These are phyloP conservation scores for Huiozyma naganishii DNA, from an alignment of 805 yeast genomes.

Conservation along the genomic window DNA sequence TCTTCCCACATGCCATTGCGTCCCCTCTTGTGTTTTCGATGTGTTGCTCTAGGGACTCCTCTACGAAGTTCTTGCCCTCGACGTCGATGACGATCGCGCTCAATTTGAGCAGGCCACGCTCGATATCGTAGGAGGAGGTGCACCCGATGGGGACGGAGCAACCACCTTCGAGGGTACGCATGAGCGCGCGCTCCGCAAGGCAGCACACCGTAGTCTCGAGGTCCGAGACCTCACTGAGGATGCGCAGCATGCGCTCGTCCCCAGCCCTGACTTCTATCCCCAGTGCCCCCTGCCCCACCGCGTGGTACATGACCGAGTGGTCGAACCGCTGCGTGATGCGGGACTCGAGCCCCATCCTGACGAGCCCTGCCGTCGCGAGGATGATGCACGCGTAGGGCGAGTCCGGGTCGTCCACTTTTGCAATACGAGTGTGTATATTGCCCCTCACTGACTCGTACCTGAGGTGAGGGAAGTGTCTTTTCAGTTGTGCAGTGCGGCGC, in stretches of 20 bases:
- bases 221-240: conserved; percentile 59
- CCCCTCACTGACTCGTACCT: conserved; percentile 82
- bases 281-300: conserved; percentile 98
- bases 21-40: conserved; percentile 40
- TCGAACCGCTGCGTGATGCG: conserved; percentile 67
- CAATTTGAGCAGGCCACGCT: conserved; percentile 38
- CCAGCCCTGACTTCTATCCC: conserved; percentile 79
- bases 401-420: conserved; percentile 65
- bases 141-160: conserved; percentile 98
- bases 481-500: conserved; percentile 84
- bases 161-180: conserved; percentile 91
- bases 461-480: conserved; percentile 66
- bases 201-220: conserved; percentile 61
- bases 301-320: conserved; percentile 78
- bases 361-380: conserved; percentile 86
- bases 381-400: conserved; percentile 62
- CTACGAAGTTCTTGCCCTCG: conserved; percentile 66
- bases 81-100: conserved; percentile 74
- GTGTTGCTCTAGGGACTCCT: conserved; percentile 30
- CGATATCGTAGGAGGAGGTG: conserved; percentile 42
- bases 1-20: conserved; percentile 59
- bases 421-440: conserved; percentile 64
- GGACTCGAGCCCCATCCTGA: conserved; percentile 57
- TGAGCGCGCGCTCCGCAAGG: conserved; percentile 75
- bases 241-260: conserved; percentile 46